Percentiles rank a stretch among this genome's conserved stretches.
Evolutionary conservation across 2,329 filamentous ascomycete species (phyloP).

Genomic region (Pseudogymnoascus sp.): DNA sequence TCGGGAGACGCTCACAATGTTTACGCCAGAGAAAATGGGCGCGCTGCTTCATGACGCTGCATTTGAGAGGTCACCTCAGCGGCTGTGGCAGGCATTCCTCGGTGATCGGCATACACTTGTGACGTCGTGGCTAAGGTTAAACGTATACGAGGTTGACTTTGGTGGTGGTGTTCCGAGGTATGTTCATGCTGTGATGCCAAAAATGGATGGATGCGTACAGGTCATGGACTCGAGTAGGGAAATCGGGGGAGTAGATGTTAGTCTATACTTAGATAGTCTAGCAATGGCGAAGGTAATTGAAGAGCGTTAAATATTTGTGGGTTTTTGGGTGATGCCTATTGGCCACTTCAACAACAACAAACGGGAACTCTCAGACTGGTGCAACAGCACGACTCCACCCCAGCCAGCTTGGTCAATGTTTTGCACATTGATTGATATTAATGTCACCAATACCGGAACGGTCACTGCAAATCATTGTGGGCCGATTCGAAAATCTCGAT

Average conservation of each 20-base stretch:
- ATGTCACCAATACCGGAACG: not conserved
- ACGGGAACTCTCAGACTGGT: not conserved
- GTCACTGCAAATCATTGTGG: not conserved
- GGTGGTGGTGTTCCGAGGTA: conserved; percentile 24
- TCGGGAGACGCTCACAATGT: conserved; percentile 30
- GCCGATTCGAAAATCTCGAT: not conserved
- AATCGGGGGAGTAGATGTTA: conserved; percentile 29
- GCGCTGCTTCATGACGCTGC: conserved; percentile 38
- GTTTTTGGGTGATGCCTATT: not conserved
- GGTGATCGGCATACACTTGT: conserved; percentile 36
- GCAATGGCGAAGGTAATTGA: conserved; percentile 24
- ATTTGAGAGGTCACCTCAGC: conserved; percentile 38
- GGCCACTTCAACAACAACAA: not conserved
- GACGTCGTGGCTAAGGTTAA: conserved; percentile 37
- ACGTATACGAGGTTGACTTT: conserved; percentile 38
- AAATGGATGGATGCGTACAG: conserved; percentile 37
- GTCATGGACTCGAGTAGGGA: conserved; percentile 30
- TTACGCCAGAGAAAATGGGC: conserved; percentile 33
- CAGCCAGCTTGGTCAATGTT: not conserved
- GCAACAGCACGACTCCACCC: not conserved
- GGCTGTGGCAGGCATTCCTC: conserved; percentile 41
- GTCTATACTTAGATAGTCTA: conserved; percentile 28
- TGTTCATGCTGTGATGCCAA: conserved; percentile 37
- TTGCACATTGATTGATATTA: not conserved
- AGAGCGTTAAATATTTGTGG: not conserved